Percentiles rank a stretch among this genome's conserved stretches.
These are phyloP conservation scores for Zancudomyces culisetae DNA, from an alignment of 371 early-diverging fungal genomes.

Conservation along the genomic window DNA sequence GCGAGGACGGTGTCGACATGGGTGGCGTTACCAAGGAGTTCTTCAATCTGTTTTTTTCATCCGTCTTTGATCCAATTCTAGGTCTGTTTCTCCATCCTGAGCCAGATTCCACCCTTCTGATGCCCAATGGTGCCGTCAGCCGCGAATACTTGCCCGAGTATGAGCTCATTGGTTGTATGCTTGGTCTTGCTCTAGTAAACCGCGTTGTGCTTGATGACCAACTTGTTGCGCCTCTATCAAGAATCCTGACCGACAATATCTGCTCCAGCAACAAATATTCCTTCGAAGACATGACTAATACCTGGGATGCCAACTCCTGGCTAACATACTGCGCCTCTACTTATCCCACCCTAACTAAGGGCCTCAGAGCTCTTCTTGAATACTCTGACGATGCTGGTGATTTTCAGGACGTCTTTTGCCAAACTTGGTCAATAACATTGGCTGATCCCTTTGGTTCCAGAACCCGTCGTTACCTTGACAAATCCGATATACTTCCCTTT, in stretches of 20 bases:
- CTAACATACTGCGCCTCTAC: constrained; percentile 17
- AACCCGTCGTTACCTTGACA: not conserved
- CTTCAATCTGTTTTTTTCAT: constrained; percentile 13
- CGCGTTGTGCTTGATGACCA: constrained; percentile 38
- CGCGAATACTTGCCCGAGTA: constrained; percentile 10
- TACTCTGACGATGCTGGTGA: constrained; percentile 42
- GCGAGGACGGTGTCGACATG: constrained; percentile 76
- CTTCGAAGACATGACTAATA: not conserved
- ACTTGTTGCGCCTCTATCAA: constrained; percentile 19
- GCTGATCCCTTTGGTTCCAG: constrained; percentile 10
- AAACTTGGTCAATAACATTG: constrained; percentile 28
- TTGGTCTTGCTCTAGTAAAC: constrained; percentile 64
- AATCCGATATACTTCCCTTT: not conserved
- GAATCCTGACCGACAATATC: constrained; percentile 12
- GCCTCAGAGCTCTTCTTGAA: constrained; percentile 44
- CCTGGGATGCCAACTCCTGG: constrained; percentile 12
- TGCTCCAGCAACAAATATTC: constrained; percentile 6
- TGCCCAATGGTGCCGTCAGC: constrained; percentile 20
- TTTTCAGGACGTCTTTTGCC: constrained; percentile 37
- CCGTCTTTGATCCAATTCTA: constrained; percentile 13
- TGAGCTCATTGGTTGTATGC: constrained; percentile 37
- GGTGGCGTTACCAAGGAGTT: constrained; percentile 84
- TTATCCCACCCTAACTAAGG: constrained; percentile 38
- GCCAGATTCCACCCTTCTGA: constrained; percentile 3
- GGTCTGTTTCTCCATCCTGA: constrained; percentile 19